These are phyloP conservation scores for Aspergillus nidulans DNA, from an alignment of 495 filamentous ascomycete species.

Conservation along the genomic window DNA sequence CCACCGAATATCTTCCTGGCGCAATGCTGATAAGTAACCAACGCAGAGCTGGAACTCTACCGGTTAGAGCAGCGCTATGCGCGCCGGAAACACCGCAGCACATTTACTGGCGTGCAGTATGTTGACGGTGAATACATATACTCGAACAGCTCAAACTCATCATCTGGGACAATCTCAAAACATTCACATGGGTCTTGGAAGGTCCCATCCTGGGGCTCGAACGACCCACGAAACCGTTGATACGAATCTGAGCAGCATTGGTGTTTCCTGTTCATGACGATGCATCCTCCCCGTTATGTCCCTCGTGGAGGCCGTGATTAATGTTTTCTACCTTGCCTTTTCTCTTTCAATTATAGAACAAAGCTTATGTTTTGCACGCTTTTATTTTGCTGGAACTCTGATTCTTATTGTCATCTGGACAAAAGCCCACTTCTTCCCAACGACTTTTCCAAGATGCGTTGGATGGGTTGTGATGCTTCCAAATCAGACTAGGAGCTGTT, in stretches of 20 bases:
- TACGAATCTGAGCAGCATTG: background rate
- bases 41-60: conserved; percentile 73
- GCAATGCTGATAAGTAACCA: conserved; percentile 19
- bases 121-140: conserved; percentile 91
- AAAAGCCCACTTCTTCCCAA: background rate
- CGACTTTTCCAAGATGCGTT: no score
- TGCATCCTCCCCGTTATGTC: conserved; percentile 23
- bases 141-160: conserved; percentile 33
- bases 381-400: background rate
- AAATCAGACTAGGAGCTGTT: no score
- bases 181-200: conserved; percentile 42
- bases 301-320: conserved; percentile 19
- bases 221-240: conserved; percentile 30
- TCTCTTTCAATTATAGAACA: conserved; percentile 1
- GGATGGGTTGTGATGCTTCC: no score
- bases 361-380: background rate
- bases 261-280: conserved; percentile 7
- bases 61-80: conserved; percentile 91
- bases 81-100: conserved; percentile 76
- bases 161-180: conserved; percentile 39
- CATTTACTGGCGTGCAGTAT: conserved; percentile 82
- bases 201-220: conserved; percentile 28
- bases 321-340: background rate
- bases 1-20: background rate
- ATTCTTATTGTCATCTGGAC: background rate